Evolutionary conservation across 305 asterid genomes (phyloP), one percentile per base, ranked within the genome.

Genomic region (Petunia hybrid): DNA sequence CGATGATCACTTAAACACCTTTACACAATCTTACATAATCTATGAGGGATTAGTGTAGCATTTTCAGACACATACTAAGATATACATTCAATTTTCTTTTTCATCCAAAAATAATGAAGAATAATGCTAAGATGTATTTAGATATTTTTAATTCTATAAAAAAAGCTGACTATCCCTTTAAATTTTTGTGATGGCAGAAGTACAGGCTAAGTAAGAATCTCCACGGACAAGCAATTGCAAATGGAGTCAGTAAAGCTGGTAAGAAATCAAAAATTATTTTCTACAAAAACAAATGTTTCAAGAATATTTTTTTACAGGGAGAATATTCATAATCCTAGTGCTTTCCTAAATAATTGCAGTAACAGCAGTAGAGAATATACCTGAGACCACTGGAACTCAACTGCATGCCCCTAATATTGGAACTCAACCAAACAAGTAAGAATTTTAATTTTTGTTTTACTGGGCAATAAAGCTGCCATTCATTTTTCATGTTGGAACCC

Each of bases 141-240:
- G 40, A 12, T 9, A 22, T 22, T 22, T 22, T 22, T 22, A 22
- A 22, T 22, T 22, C 31, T 22, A 22, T 22, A 22, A 22, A 22
- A 22, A 22, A 22, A 22, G 31, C 31, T 22, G 31, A 22, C 31
- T 22, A 22, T 22, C 31, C 31, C 31, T 22, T 22, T 22, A 22
- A 22, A 22, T 22, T 48, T 48, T 71, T 65, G 10, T 42, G 53
- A 62, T 83, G 67, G 79, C 97, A 97, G 98, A 97, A 97, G 85
- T 97, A 93, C 85, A 91, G 99, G 79, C 97, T 95, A 83, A 91
- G 99, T 83, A 97, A 97, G 83, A 97, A 91, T 86, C 88, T 91
- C 78, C 93, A 93, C 63, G 94, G 92, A 80, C 99, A 93, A 82
- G 87, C 97, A 35, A 90, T 82, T 41, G 4, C 42, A 35, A 87